These are phyloP conservation scores for Penicillium freii DNA, from an alignment of 2,329 filamentous ascomycete species.

Conservation along the genomic window DNA sequence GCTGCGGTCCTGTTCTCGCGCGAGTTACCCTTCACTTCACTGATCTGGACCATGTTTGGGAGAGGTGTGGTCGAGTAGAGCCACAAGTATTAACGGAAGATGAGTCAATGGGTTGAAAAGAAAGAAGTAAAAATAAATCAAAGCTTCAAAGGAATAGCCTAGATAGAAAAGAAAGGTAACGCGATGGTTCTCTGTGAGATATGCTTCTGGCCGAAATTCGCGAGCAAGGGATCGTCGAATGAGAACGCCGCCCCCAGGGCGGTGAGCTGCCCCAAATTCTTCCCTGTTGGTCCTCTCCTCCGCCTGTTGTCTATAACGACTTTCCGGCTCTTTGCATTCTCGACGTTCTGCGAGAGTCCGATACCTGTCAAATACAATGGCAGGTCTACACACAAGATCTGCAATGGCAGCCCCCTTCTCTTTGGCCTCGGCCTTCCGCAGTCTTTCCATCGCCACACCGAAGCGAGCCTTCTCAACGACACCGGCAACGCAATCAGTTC, in stretches of 20 bases:
- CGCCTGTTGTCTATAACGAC: constrained; percentile 5
- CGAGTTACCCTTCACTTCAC: constrained; percentile 89
- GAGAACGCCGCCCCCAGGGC: constrained; percentile 33
- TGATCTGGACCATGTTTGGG: constrained; percentile 74
- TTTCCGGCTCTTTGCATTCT: neutral
- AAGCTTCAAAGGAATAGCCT: constrained; percentile 11
- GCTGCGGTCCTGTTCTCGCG: constrained; percentile 95
- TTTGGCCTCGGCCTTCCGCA: constrained; percentile 40
- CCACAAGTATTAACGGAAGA: constrained; percentile 11
- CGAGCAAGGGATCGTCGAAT: constrained; percentile 32
- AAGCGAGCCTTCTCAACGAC: constrained; percentile 43
- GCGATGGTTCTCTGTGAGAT: constrained; percentile 13
- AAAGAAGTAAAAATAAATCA: neutral
- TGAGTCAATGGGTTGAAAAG: constrained; percentile 3
- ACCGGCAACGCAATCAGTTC: constrained; percentile 31
- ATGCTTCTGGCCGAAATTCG: constrained; percentile 37
- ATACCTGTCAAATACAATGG: constrained; percentile 29
- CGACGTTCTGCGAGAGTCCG: neutral
- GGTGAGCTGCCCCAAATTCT: constrained; percentile 39
- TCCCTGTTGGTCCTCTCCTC: constrained; percentile 17
- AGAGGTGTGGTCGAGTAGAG: constrained; percentile 29
- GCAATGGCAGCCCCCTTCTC: constrained; percentile 35
- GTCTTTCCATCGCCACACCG: constrained; percentile 37
- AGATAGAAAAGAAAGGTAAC: constrained; percentile 17
- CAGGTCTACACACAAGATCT: constrained; percentile 30